Evolutionary conservation across 805 yeast species (phyloP), one percentile per base, ranked within the genome.

Genomic region (Blastobotrys attinorum): DNA sequence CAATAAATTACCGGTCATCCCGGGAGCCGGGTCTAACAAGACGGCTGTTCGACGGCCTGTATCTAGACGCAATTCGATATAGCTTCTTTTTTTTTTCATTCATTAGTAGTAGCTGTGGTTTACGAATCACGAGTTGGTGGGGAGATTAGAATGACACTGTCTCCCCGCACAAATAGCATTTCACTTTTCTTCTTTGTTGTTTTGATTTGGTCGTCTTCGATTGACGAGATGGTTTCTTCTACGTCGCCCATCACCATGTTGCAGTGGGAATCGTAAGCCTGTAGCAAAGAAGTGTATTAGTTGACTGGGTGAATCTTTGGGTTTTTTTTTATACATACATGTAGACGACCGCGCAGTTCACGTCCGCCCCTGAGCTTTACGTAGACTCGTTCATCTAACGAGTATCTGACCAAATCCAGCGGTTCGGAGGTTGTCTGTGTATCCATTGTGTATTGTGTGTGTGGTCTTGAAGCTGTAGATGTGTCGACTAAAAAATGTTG

Each of bases 121-220:
- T 31, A 18, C 34, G 43, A 40, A 10, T 43, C 47, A 21, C 45
- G 27, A 15, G 52, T 40, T 16, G 53, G 52, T 3, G 80, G 71
- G 43, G 83, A 79, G 43, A 92, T 81, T 53, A 89, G 72, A 40
- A 94, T 86, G 36, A 92, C 97, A 2, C 94, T 80, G 65, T 92
- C 98, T n/a, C 99, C 99, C 68, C 99, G 81, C 13, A 92, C 89
- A 65, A 90, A 90, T 35, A 92, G 79, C 88, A 92, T 85, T 44
- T 86, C 96, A 15, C 87, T 75, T 44, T 54, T 47, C 49, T 73
- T 72, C 57, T 79, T 83, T 18, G 71, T 70, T 7, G 75, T 63
- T 60, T 67, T 60, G 43, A 69, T 29, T 7, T 32, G 29, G 3
- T 66, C 75, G 3, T 71, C 75, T 3, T 72, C 79, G 13, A 79